Evolutionary conservation across 148 eudicot genomes (phyloP), one percentile per base, ranked within the genome.

Genomic region (Amaranthus palmeri): DNA sequence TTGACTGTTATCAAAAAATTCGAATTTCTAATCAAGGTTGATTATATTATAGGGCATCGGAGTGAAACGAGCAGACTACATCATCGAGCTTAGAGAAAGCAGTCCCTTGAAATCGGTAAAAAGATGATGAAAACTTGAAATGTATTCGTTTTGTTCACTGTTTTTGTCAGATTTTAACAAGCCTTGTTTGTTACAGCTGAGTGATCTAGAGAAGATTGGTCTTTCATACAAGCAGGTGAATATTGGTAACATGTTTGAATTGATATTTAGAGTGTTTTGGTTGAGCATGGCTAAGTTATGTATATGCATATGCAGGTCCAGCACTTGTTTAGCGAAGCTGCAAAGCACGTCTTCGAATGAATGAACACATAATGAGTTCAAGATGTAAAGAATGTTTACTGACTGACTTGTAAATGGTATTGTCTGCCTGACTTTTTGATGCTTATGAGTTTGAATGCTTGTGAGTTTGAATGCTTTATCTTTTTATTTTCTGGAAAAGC

Each of bases 171-270:
- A 60, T 8, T 36, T 45, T n/a, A 58, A 52, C 43, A 50, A 2
- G 18, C 7, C 71, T 56, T 45, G 61, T 40, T 43, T 73, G 52
- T 54, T 76, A 83, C 88, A 93, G 98, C 74, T 93, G 54, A 78
- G 57, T 76, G 98, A 93, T 71, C 74, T 93, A 76, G 91, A 88
- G 86, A 91, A 87, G 85, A 85, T 91, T 42, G 98, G 98, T 55
- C 86, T 93, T 70, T 91, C 98, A 68, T 80, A 87, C 36, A 93
- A 87, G 77, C 98, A 90, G 90, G 96, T 90, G 42, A 68, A 51
- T 50, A 12, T 10, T 40, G 7, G 18, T 59, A 17, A 8, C 5
- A 58, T 3, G 2, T 7, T 0, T 36, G 7, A 47, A n/a, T 3
- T 25, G 36, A 25, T 25, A 25, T 25, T 25, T 25, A 2, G 36